Evolutionary conservation across 2,329 filamentous ascomycete genomes (phyloP), one percentile per base, ranked within the genome.

Genomic region (Waltergamsia citrina): DNA sequence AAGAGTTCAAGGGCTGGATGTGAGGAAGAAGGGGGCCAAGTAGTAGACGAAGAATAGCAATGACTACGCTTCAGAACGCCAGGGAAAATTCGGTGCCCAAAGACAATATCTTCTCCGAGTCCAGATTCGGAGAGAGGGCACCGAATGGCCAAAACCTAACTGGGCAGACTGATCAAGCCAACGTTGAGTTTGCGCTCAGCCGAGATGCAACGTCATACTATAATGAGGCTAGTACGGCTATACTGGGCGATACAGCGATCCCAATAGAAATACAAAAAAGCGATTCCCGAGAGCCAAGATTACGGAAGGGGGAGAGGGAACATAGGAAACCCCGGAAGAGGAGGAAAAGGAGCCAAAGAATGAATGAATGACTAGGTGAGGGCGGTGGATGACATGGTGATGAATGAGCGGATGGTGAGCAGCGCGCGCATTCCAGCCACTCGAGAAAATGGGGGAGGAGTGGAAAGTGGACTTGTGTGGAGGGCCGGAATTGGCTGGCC

Each of bases 381-480:
- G 6, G n/a, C n/a, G 25, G 25, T 7, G 25, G 25, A 27, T 27
- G 25, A 27, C 25, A 27, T 27, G 12, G 25, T n/a, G 25, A 27
- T 27, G 12, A 27, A n/a, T 7, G n/a, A 15, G 25, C 12, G 6
- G 22, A n/a, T 8, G 22, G 22, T 24, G 22, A 24, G 22, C 25
- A 7, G 12, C 25, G n/a, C 12, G 7, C 6, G 25, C 25, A 27
- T 27, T 30, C 29, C 29, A 30, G 29, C 29, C 29, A 32, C 29
- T 20, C 14, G 15, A 14, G 25, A n/a, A 27, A 27, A 22, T 23
- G 29, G 10, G n/a, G 23, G 23, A 25, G 23, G 23, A 25, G n/a
- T n/a, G 23, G 23, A 25, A 25, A n/a, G 23, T 25, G 9, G 23
- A n/a, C 23, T 25, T 9, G n/a, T 9, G 23, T 25, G 23, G n/a